Evolutionary conservation across 2,329 filamentous ascomycete genomes (phyloP).

Genomic region (Torrubiella hemipterigena): DNA sequence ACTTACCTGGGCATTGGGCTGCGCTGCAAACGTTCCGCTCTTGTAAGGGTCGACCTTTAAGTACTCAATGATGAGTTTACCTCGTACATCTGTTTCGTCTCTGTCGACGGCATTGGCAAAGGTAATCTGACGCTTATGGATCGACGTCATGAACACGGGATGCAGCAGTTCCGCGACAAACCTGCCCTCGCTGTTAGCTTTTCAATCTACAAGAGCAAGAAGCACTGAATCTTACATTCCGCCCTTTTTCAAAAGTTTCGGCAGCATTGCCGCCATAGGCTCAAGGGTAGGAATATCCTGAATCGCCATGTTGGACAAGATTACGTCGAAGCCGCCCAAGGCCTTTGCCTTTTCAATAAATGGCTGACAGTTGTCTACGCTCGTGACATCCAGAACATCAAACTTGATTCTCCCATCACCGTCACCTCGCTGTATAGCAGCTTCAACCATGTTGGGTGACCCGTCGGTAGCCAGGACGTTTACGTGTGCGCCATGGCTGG

Average conservation of each 20-base stretch:
- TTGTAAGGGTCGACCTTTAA: constrained; percentile 25
- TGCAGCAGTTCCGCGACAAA: constrained; percentile 36
- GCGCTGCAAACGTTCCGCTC: constrained; percentile 22
- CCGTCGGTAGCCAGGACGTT: constrained; percentile 32
- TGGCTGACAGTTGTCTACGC: constrained; percentile 15
- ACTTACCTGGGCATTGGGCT: constrained; percentile 18
- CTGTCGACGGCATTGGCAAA: constrained; percentile 22
- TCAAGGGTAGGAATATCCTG: constrained; percentile 33
- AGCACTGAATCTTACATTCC: constrained; percentile 23
- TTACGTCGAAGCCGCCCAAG: constrained; percentile 24
- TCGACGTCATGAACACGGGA: constrained; percentile 35
- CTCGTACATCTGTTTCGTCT: constrained; percentile 20
- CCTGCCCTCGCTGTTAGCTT: constrained; percentile 12
- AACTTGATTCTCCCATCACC: constrained; percentile 15
- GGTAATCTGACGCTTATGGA: constrained; percentile 24
- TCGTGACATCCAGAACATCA: constrained; percentile 25
- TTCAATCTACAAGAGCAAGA: not conserved
- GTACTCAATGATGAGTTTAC: constrained; percentile 27
- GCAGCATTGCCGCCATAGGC: constrained; percentile 27
- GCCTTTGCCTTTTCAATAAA: constrained; percentile 12
- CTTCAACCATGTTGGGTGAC: constrained; percentile 24
- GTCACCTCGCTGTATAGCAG: constrained; percentile 13
- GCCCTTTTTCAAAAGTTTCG: constrained; percentile 23
- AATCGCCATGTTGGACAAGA: constrained; percentile 36
- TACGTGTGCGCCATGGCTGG: constrained; percentile 18